phyloP scores from a whole-genome alignment of 2,329 filamentous ascomycete species.

The Penicillium occitanis region DNA sequence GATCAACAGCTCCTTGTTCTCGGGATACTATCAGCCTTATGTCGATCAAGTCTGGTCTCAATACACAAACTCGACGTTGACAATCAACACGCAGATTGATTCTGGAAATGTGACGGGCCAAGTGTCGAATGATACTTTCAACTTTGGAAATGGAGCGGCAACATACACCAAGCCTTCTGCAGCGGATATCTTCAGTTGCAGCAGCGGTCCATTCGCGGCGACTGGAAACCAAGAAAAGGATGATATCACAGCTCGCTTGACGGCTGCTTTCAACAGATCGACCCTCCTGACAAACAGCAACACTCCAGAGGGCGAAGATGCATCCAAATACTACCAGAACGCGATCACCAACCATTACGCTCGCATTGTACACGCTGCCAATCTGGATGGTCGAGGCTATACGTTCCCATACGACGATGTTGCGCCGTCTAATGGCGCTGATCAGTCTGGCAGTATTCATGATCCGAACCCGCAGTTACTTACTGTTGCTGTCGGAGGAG shows the following conservation, averaged over 20 bases:
- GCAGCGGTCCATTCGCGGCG: slow-evolving; percentile 59
- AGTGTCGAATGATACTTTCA: slow-evolving; percentile 45
- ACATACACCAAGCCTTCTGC: slow-evolving; percentile 59
- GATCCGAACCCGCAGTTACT: slow-evolving; percentile 57
- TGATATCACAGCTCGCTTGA: slow-evolving; percentile 69
- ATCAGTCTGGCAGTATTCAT: slow-evolving; percentile 64
- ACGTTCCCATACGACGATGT: slow-evolving; percentile 74
- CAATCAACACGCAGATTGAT: slow-evolving; percentile 64
- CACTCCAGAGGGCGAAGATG: slow-evolving; percentile 55
- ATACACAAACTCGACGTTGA: slow-evolving; percentile 49
- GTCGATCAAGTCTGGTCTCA: slow-evolving; percentile 53
- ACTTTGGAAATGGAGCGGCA: slow-evolving; percentile 46
- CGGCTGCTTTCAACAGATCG: slow-evolving; percentile 72
- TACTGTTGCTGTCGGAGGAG: slow-evolving; percentile 58
- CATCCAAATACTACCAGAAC: slow-evolving; percentile 55
- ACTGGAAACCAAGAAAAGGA: slow-evolving; percentile 50
- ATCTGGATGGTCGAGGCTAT: slow-evolving; percentile 62
- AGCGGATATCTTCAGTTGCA: slow-evolving; percentile 66
- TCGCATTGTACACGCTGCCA: slow-evolving; percentile 62
- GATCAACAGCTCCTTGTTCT: slow-evolving; percentile 49
- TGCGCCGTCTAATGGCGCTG: slow-evolving; percentile 51
- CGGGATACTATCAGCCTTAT: slow-evolving; percentile 54
- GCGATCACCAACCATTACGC: slow-evolving; percentile 65
- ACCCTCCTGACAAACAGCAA: slow-evolving; percentile 58
- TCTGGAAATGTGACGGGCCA: slow-evolving; percentile 55